phyloP scores from a whole-genome alignment of 2,329 filamentous ascomycete genomes.

The Trichophyton simii region DNA sequence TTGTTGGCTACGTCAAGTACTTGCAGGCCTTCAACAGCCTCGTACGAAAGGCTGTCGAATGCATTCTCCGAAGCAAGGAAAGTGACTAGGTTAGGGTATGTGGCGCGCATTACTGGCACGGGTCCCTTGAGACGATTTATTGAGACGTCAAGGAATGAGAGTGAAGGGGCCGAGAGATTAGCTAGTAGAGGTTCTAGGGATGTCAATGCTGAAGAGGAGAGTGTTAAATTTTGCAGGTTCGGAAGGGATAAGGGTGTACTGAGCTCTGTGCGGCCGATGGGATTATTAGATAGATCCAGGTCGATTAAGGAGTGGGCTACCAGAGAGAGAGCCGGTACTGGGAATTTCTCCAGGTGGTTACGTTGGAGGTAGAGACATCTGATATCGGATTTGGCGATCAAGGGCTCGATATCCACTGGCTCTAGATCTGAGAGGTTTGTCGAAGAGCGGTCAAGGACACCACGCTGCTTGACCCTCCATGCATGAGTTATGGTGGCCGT shows the following conservation, averaged over 20 bases:
- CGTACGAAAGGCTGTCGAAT: constrained; percentile 58
- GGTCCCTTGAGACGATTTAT: constrained; percentile 62
- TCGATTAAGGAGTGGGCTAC: constrained; percentile 59
- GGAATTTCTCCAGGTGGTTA: constrained; percentile 61
- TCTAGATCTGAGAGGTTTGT: constrained; percentile 48
- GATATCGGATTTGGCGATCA: constrained; percentile 35
- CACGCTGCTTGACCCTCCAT: constrained; percentile 29
- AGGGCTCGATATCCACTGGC: constrained; percentile 35
- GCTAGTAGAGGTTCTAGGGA: constrained; percentile 53
- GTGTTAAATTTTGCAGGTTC: constrained; percentile 61
- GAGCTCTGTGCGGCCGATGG: constrained; percentile 49
- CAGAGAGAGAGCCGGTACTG: constrained; percentile 52
- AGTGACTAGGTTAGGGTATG: constrained; percentile 58
- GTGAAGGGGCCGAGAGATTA: constrained; percentile 57
- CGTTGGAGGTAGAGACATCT: constrained; percentile 57
- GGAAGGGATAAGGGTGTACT: constrained; percentile 56
- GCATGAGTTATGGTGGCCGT: constrained; percentile 16
- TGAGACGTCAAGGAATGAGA: constrained; percentile 69
- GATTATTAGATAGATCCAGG: constrained; percentile 65
- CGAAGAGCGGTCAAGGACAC: constrained; percentile 55
- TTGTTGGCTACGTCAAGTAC: constrained; percentile 75
- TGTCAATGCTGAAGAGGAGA: constrained; percentile 61
- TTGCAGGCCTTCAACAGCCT: constrained; percentile 59
- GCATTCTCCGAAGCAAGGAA: constrained; percentile 70
- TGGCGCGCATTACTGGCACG: constrained; percentile 53